These are phyloP conservation scores for Spathaspora sp. DNA, from an alignment of 805 yeast genomes.

Conservation along the genomic window DNA sequence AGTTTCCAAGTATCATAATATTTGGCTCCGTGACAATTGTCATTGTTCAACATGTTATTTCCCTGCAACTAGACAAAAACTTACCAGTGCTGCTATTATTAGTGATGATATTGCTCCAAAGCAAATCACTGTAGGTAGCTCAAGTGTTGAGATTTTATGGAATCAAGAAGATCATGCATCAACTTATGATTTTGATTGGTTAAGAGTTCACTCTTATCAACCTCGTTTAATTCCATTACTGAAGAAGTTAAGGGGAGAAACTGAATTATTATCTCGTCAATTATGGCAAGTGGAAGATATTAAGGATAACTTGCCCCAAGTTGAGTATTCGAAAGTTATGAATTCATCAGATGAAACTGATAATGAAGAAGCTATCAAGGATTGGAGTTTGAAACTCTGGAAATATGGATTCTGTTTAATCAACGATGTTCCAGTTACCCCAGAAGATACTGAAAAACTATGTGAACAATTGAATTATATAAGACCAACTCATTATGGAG, in stretches of 20 bases:
- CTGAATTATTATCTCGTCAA: constrained; percentile 23
- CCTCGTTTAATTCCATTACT: constrained; percentile 40
- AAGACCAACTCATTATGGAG: constrained; percentile 73
- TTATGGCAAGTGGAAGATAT: constrained; percentile 47
- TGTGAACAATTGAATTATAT: constrained; percentile 57
- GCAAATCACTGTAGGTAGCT: constrained; percentile 3
- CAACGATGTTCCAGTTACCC: constrained; percentile 55
- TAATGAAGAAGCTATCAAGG: constrained; percentile 43
- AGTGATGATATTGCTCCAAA: constrained; percentile 25
- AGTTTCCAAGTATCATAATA: constrained; percentile 32
- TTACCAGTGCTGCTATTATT: constrained; percentile 50
- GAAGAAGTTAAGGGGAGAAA: constrained; percentile 23
- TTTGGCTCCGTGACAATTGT: constrained; percentile 68
- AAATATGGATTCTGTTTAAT: constrained; percentile 60
- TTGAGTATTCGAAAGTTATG: constrained; percentile 48
- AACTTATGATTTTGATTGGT: constrained; percentile 38
- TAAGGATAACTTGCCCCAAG: constrained; percentile 39
- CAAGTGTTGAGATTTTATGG: constrained; percentile 32
- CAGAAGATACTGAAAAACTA: constrained; percentile 56
- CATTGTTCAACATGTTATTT: constrained; percentile 55
- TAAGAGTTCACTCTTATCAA: constrained; percentile 48
- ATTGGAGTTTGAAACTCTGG: constrained; percentile 54
- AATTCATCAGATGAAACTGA: constrained; percentile 18
- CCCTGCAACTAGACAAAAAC: constrained; percentile 54
- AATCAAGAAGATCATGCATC: constrained; percentile 35